These are phyloP conservation scores for Lepraria neglecta DNA, from an alignment of 495 filamentous ascomycete genomes.

Conservation along the genomic window DNA sequence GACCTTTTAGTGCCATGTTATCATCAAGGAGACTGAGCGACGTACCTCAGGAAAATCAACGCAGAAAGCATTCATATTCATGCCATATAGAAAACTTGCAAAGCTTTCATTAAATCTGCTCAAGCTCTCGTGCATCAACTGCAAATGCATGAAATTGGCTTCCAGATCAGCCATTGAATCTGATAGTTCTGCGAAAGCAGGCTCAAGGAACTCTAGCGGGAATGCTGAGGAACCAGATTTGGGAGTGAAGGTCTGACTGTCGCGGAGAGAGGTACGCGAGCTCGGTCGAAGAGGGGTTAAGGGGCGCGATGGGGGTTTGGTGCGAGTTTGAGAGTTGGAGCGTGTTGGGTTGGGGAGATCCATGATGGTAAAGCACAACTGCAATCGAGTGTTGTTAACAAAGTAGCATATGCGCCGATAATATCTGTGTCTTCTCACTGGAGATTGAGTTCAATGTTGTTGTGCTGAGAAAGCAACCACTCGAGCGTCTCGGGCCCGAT, in stretches of 20 bases:
- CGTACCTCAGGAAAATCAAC: slow-evolving; percentile 92
- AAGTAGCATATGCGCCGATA: not conserved
- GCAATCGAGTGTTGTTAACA: not conserved
- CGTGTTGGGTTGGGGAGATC: slow-evolving; percentile 20
- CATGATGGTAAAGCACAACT: slow-evolving; percentile 4
- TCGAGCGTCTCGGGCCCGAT: not conserved
- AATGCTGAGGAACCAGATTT: slow-evolving; percentile 49
- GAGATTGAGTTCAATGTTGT: not conserved
- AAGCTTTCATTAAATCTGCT: slow-evolving; percentile 94
- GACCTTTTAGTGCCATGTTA: not conserved
- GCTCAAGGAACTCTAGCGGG: slow-evolving; percentile 77
- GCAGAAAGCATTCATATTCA: slow-evolving; percentile 99
- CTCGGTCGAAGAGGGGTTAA: slow-evolving; percentile 89
- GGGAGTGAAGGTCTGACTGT: slow-evolving; percentile 51
- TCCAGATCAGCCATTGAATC: slow-evolving; percentile 94
- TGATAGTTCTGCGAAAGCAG: slow-evolving; percentile 84
- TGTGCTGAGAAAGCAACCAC: not conserved
- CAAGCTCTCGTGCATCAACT: slow-evolving; percentile 94
- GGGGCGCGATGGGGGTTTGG: slow-evolving; percentile 59
- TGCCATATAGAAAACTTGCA: slow-evolving; percentile 85
- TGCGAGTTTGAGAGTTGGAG: slow-evolving; percentile 24
- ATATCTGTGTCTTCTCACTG: not conserved
- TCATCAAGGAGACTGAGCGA: not conserved
- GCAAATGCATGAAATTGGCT: slow-evolving; percentile 94
- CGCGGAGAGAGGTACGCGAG: slow-evolving; percentile 80